These are phyloP conservation scores for Talaromyces verruculosus DNA, from an alignment of 2,329 filamentous ascomycete genomes.

Conservation along the genomic window DNA sequence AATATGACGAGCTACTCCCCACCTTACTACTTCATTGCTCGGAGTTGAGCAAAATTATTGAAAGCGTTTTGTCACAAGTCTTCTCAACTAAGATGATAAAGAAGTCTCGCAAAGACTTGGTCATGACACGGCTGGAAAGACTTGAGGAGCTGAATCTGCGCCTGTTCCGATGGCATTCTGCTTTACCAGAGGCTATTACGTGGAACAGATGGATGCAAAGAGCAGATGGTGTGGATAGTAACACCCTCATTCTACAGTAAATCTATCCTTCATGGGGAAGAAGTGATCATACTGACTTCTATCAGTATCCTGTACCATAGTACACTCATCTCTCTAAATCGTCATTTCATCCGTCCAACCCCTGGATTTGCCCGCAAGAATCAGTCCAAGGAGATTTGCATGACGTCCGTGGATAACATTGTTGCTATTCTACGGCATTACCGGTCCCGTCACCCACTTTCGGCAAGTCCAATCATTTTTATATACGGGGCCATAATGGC, in stretches of 20 bases:
- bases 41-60: background rate
- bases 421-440: too few species aligned
- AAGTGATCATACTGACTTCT: background rate
- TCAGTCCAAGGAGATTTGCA: too few species aligned
- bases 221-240: background rate
- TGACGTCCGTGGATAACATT: too few species aligned
- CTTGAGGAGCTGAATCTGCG: background rate
- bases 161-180: background rate
- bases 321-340: too few species aligned
- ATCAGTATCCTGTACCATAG: background rate
- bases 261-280: background rate
- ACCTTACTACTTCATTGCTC: background rate
- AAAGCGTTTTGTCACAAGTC: background rate
- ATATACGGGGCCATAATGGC: too few species aligned
- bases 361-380: too few species aligned
- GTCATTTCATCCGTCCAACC: too few species aligned
- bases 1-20: background rate
- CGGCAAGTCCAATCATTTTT: too few species aligned
- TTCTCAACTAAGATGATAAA: background rate
- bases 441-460: too few species aligned
- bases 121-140: background rate
- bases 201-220: background rate
- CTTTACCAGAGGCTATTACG: background rate
- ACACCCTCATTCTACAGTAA: background rate
- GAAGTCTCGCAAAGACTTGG: background rate